Percentiles rank a stretch among this genome's conserved stretches.
These are phyloP conservation scores for Wickerhamiella occidentalis DNA, from an alignment of 805 yeast species.

Conservation along the genomic window DNA sequence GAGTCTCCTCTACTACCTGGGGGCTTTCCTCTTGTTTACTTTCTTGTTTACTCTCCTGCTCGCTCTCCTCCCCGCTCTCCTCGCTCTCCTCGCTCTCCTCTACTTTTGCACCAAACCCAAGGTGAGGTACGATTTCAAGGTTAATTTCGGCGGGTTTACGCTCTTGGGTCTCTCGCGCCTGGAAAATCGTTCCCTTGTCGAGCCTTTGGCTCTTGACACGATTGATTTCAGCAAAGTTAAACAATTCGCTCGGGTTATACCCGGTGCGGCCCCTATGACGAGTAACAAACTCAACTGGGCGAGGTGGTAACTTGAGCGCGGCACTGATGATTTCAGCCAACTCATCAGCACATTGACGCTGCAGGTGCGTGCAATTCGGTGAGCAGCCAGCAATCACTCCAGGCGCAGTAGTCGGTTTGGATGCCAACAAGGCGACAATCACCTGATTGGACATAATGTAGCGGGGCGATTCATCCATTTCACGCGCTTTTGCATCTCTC, in stretches of 20 bases:
- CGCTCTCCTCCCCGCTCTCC: background rate
- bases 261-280: conserved; percentile 3
- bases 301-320: background rate
- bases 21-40: too few relatives aligned
- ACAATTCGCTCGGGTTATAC: background rate
- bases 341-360: conserved; percentile 45
- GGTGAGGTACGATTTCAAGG: background rate
- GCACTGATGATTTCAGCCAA: conserved; percentile 45
- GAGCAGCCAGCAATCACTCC: conserved; percentile 31
- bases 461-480: conserved; percentile 71
- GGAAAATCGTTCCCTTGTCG: background rate
- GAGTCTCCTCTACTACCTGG: background rate
- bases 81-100: background rate
- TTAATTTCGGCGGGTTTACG: background rate
- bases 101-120: background rate
- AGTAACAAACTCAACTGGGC: background rate
- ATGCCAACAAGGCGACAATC: conserved; percentile 46
- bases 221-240: background rate
- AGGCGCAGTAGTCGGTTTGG: conserved; percentile 45
- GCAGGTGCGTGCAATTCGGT: conserved; percentile 36
- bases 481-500: conserved; percentile 71
- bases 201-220: background rate
- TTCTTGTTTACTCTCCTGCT: too few relatives aligned
- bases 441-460: conserved; percentile 75
- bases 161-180: background rate